These are phyloP conservation scores for Nigrograna mackinnonii DNA, from an alignment of 2,329 filamentous ascomycete genomes.

Conservation along the genomic window DNA sequence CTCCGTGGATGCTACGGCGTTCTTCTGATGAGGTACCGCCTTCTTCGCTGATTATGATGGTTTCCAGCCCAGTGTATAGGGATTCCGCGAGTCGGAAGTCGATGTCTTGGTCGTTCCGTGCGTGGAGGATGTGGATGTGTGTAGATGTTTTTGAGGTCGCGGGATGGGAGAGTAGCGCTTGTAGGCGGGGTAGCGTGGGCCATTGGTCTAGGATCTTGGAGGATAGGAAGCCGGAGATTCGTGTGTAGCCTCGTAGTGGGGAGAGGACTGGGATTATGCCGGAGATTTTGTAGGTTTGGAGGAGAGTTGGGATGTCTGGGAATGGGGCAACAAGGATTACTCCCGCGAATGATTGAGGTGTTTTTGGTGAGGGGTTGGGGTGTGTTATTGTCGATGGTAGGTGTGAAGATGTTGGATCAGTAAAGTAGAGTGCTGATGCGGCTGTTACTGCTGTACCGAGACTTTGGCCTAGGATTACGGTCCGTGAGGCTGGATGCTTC, in stretches of 20 bases:
- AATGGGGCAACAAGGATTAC: constrained; percentile 82
- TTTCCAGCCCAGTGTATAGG: constrained; percentile 28
- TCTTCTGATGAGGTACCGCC: constrained; percentile 26
- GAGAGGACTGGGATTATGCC: constrained; percentile 79
- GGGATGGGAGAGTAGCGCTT: constrained; percentile 56
- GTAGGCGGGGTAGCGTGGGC: constrained; percentile 71
- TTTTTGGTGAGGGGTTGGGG: constrained; percentile 1
- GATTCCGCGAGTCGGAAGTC: constrained; percentile 67
- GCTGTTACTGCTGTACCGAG: constrained; percentile 84
- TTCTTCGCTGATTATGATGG: constrained; percentile 31
- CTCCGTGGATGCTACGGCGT: constrained; percentile 32
- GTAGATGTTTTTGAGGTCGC: constrained; percentile 10
- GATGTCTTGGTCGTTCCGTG: constrained; percentile 81
- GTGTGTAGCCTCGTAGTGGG: constrained; percentile 70
- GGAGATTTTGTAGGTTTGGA: constrained; percentile 77
- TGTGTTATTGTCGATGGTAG: constrained; percentile 20
- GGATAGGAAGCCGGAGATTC: constrained; percentile 64
- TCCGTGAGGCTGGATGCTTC: constrained; percentile 68
- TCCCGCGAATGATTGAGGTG: constrained; percentile 70
- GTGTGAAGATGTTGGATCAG: constrained; percentile 33
- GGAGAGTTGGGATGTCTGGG: constrained; percentile 71
- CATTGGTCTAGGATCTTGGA: constrained; percentile 77
- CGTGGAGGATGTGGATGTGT: constrained; percentile 71
- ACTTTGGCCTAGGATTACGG: constrained; percentile 83
- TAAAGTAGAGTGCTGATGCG: constrained; percentile 73